These are phyloP conservation scores for Candida ipomoeae DNA, from an alignment of 805 yeast species.

Conservation along the genomic window DNA sequence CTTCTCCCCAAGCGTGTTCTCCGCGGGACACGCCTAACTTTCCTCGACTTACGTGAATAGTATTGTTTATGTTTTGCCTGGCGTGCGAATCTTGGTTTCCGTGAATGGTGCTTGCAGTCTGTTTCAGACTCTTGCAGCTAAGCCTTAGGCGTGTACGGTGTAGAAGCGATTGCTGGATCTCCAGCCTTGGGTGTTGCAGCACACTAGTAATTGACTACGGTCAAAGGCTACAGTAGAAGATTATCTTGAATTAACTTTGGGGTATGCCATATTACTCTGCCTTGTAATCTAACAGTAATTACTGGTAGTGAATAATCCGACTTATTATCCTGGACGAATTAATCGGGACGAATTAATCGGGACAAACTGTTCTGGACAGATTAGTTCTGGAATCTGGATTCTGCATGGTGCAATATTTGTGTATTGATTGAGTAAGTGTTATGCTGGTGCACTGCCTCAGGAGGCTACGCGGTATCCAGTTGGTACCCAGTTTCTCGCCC, in stretches of 20 bases:
- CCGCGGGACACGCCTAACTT: constrained; percentile 2
- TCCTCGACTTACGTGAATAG: not conserved
- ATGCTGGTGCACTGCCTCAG: not conserved
- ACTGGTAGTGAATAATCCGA: too few species aligned
- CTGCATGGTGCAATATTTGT: not conserved
- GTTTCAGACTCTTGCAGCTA: not conserved
- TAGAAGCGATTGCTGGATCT: too few species aligned
- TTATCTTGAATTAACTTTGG: too few species aligned
- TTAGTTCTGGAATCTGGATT: too few species aligned
- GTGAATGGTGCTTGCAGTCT: not conserved
- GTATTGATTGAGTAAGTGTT: not conserved
- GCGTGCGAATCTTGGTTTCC: not conserved
- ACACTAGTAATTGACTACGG: too few species aligned
- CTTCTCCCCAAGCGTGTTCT: not conserved
- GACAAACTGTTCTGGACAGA: too few species aligned
- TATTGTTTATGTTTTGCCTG: not conserved
- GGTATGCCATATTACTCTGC: too few species aligned
- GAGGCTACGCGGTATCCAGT: not conserved
- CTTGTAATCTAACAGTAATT: too few species aligned
- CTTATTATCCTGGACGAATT: too few species aligned
- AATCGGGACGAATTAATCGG: too few species aligned
- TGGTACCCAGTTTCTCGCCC: not conserved
- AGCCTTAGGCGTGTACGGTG: not conserved
- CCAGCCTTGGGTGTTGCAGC: too few species aligned
- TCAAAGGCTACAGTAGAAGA: too few species aligned